phyloP scores from a whole-genome alignment of 352 stramenopile genomes.

The Phytopythium litorale region DNA sequence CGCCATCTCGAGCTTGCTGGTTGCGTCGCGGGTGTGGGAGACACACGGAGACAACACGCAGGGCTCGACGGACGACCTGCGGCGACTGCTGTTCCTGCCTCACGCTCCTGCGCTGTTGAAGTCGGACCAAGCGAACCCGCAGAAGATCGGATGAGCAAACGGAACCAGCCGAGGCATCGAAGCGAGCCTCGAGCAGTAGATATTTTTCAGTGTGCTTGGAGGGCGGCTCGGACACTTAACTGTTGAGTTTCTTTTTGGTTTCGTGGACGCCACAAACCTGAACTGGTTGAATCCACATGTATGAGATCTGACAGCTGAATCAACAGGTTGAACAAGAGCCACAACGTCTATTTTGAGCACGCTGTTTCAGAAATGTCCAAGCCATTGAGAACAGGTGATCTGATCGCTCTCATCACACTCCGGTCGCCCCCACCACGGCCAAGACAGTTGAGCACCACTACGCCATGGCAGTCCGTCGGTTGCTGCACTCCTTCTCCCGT shows the following conservation, averaged over 20 bases:
- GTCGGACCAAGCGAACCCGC: slow-evolving; percentile 76
- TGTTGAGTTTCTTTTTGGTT: no score
- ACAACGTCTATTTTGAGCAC: no score
- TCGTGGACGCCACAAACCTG: no score
- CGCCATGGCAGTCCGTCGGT: neutral
- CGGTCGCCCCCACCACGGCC: no score
- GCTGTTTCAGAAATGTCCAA: no score
- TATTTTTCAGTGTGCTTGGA: no score
- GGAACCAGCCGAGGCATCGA: neutral
- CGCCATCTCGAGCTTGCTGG: slow-evolving; percentile 73
- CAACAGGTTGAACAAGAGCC: no score
- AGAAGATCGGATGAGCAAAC: slow-evolving; percentile 62
- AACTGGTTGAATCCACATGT: no score
- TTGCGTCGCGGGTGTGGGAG: slow-evolving; percentile 79
- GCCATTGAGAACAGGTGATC: no score
- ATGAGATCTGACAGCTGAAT: no score
- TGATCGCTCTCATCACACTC: no score
- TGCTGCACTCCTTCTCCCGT: neutral
- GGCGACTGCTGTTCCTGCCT: slow-evolving; percentile 65
- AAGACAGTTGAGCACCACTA: neutral
- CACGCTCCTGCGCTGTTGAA: slow-evolving; percentile 77
- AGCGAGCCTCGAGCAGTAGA: neutral
- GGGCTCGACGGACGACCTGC: slow-evolving; percentile 74
- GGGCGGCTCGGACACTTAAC: no score
- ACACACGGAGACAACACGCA: slow-evolving; percentile 80